phyloP scores from a whole-genome alignment of 768 basidiomycete genomes.

The Glaciozyma antarctica region DNA sequence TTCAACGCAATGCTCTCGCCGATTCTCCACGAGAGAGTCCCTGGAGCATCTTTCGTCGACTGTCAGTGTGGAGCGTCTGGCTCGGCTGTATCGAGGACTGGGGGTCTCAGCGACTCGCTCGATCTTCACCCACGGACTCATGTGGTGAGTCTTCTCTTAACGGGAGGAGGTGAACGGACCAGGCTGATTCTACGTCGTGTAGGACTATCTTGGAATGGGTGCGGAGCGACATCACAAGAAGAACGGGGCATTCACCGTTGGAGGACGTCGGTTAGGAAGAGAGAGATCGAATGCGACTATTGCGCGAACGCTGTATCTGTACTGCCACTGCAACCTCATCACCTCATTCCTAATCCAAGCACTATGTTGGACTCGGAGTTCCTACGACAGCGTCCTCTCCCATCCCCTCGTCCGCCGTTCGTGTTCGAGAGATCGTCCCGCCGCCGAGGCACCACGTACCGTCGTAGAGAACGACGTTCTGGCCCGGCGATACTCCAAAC shows the following conservation, averaged over 20 bases:
- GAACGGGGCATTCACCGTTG: neutral
- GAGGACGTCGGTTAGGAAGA: neutral
- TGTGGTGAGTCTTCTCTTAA: conserved; percentile 46
- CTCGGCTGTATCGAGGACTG: conserved; percentile 82
- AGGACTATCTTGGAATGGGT: neutral
- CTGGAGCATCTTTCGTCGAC: conserved; percentile 33
- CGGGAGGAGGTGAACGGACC: too few species aligned
- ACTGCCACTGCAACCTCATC: neutral
- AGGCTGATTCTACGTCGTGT: neutral
- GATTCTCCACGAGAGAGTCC: conserved; percentile 22
- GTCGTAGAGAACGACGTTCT: conserved; percentile 65
- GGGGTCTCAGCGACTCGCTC: conserved; percentile 87
- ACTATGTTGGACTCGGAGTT: too few species aligned
- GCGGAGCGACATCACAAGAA: neutral
- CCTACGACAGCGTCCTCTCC: too few species aligned
- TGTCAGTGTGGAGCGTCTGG: conserved; percentile 61
- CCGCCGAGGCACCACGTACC: conserved; percentile 74
- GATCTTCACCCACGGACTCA: conserved; percentile 81
- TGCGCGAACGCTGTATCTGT: neutral
- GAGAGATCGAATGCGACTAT: neutral
- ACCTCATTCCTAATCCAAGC: too few species aligned
- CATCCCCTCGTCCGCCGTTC: conserved; percentile 10
- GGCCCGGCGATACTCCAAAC: conserved; percentile 65
- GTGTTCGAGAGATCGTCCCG: conserved; percentile 50
- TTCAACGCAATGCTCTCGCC: conserved; percentile 34